Percentiles rank a stretch among this genome's conserved stretches.
These are phyloP conservation scores for Phytophthora palmivora DNA, from an alignment of 352 stramenopile species.

Conservation along the genomic window DNA sequence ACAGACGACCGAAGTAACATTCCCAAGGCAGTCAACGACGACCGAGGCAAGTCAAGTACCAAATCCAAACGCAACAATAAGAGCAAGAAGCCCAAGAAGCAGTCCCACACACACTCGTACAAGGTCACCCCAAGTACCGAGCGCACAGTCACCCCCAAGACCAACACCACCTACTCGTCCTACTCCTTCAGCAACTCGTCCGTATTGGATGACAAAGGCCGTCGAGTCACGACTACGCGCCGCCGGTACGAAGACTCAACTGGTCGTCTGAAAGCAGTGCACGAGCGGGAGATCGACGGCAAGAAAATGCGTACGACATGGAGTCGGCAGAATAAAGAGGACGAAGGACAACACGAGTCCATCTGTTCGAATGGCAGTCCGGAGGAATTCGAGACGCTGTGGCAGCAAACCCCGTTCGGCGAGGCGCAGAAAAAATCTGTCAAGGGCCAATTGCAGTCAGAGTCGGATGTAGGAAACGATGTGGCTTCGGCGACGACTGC, in stretches of 20 bases:
- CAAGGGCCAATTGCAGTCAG: conserved; percentile 12
- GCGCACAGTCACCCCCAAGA: not conserved
- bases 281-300: conserved; percentile 39
- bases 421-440: conserved; percentile 43
- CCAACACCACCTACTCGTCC: conserved; percentile 33
- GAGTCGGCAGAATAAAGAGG: conserved; percentile 35
- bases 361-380: conserved; percentile 41
- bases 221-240: conserved; percentile 39
- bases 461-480: conserved; percentile 10
- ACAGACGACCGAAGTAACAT: not conserved
- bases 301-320: conserved; percentile 51
- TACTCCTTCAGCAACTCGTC: conserved; percentile 54
- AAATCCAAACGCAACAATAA: conserved; percentile 6
- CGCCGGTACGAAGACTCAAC: conserved; percentile 50
- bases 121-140: not conserved
- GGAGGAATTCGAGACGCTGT: conserved; percentile 62
- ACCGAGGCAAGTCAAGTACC: not conserved
- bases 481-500: not conserved
- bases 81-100: conserved; percentile 1
- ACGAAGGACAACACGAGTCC: conserved; percentile 44
- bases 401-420: conserved; percentile 58
- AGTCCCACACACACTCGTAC: conserved; percentile 1
- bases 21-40: not conserved
- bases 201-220: conserved; percentile 44
- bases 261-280: conserved; percentile 44